Evolutionary conservation across 2,329 filamentous ascomycete species (phyloP).

Genomic region (Beauveria medogensis): DNA sequence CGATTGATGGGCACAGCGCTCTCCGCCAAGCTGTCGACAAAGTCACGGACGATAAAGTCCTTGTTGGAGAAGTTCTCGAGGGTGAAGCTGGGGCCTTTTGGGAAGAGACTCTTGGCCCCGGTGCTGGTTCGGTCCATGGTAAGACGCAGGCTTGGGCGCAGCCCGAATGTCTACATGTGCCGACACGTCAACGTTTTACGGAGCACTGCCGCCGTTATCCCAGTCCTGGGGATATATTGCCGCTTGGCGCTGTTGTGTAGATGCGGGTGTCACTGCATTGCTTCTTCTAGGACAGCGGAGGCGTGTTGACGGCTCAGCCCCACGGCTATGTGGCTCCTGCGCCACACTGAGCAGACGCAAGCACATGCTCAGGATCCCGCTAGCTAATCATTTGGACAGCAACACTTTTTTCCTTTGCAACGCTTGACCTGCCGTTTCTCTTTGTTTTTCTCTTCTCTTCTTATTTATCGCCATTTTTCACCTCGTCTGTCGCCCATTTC

Average conservation of each 20-base stretch:
- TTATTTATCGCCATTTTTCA: neutral
- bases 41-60: conserved; percentile 97
- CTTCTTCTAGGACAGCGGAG: conserved; percentile 2
- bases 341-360: conserved; percentile 10
- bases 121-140: conserved; percentile 36
- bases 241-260: conserved; percentile 4
- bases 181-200: neutral
- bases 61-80: conserved; percentile 81
- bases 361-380: conserved; percentile 7
- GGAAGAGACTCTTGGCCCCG: conserved; percentile 61
- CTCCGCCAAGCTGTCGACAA: conserved; percentile 88
- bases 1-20: conserved; percentile 71
- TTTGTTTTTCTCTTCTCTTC: neutral
- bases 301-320: conserved; percentile 12
- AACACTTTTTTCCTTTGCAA: conserved; percentile 1
- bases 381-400: conserved; percentile 2
- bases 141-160: conserved; percentile 5
- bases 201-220: neutral
- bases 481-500: neutral
- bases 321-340: conserved; percentile 17
- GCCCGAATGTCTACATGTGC: conserved; percentile 23
- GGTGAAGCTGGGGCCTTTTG: conserved; percentile 72
- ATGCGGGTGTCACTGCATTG: conserved; percentile 3
- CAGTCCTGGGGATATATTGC: neutral
- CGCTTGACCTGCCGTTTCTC: neutral